phyloP scores from a whole-genome alignment of 305 asterid genomes.

The Plantago lanceolata region DNA sequence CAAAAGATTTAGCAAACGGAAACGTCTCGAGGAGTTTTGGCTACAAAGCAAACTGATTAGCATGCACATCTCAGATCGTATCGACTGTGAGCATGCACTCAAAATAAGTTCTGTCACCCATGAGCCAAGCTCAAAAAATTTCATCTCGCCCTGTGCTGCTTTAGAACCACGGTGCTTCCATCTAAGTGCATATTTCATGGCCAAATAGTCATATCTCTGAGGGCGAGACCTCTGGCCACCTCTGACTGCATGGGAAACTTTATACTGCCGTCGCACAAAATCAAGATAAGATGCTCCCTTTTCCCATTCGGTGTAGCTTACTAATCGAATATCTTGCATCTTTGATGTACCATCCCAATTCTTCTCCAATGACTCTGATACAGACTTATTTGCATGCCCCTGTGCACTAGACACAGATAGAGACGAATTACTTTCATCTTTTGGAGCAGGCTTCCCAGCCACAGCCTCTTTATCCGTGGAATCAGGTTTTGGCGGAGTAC shows the following conservation, averaged over 20 bases:
- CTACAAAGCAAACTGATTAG: constrained; percentile 86
- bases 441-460: constrained; percentile 58
- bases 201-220: constrained; percentile 73
- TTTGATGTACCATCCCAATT: constrained; percentile 76
- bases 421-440: constrained; percentile 54
- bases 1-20: constrained; percentile 79
- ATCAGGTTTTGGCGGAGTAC: constrained; percentile 98
- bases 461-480: constrained; percentile 70
- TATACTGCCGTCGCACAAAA: constrained; percentile 96
- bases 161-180: constrained; percentile 84
- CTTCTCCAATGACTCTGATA: constrained; percentile 54
- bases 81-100: constrained; percentile 98
- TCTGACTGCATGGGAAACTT: constrained; percentile 71
- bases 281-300: constrained; percentile 99
- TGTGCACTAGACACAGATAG: constrained; percentile 57
- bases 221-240: constrained; percentile 78
- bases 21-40: constrained; percentile 81
- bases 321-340: constrained; percentile 75
- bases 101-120: constrained; percentile 98
- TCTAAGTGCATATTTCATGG: constrained; percentile 86
- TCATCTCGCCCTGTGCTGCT: constrained; percentile 59
- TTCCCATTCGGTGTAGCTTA: constrained; percentile 97
- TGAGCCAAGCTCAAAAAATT: constrained; percentile 91
- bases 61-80: constrained; percentile 99
- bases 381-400: constrained; percentile 48